A percentile compares a stretch with the other conserved stretches of the same genome.
These are phyloP conservation scores for Aspergillus haitiensis DNA, from an alignment of 495 filamentous ascomycete genomes.

Conservation along the genomic window DNA sequence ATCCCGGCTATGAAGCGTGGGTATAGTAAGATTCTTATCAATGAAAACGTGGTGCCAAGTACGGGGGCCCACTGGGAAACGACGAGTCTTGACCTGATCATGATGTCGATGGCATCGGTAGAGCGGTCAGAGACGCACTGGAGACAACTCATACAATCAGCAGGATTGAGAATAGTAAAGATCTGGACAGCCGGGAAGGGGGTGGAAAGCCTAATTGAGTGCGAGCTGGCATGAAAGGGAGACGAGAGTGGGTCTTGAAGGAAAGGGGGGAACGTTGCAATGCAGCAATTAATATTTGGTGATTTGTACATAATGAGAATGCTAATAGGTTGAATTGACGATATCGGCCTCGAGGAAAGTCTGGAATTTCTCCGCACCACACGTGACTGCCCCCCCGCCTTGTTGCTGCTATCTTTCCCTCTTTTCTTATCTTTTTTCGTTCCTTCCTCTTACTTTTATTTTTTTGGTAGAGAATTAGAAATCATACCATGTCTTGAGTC, in stretches of 20 bases:
- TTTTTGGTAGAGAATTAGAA: background rate
- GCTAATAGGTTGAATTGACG: background rate
- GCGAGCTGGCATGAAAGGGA: slow-evolving; percentile 24
- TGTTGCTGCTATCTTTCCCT: slow-evolving; percentile 1
- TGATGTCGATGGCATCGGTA: slow-evolving; percentile 25
- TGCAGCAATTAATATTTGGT: background rate
- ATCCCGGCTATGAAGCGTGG: slow-evolving; percentile 35
- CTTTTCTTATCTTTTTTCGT: slow-evolving; percentile 12
- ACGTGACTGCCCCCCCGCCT: slow-evolving; percentile 16
- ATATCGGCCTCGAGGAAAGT: background rate
- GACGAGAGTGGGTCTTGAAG: background rate
- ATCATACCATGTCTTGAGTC: slow-evolving; percentile 11
- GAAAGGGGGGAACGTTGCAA: background rate
- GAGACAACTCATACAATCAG: slow-evolving; percentile 24
- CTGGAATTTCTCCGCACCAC: slow-evolving; percentile 11
- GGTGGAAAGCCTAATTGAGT: slow-evolving; percentile 35
- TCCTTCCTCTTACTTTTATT: slow-evolving; percentile 2
- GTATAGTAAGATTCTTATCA: slow-evolving; percentile 40
- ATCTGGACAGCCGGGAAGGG: slow-evolving; percentile 29
- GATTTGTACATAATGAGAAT: slow-evolving; percentile 4
- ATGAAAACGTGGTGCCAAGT: slow-evolving; percentile 35
- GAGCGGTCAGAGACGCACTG: slow-evolving; percentile 32
- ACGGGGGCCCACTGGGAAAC: slow-evolving; percentile 26
- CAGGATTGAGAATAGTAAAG: slow-evolving; percentile 31
- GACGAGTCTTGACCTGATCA: slow-evolving; percentile 29